phyloP scores from a whole-genome alignment of 1,284 basidiomycete genomes.

The Coniferiporia sulphurascens region DNA sequence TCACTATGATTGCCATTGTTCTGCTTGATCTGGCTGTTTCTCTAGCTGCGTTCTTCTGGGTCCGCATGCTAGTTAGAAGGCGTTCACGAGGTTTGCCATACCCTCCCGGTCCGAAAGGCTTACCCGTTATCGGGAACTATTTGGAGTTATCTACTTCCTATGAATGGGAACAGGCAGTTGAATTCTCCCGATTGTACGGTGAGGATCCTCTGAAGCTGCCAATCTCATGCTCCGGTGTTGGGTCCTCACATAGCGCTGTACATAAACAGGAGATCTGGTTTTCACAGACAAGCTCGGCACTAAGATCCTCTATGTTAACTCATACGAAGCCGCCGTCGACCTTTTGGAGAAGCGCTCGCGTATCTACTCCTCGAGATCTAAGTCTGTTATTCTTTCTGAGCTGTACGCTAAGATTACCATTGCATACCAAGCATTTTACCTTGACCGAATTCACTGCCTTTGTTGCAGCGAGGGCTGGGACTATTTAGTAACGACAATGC shows the following conservation, averaged over 20 bases:
- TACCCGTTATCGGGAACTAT: conserved; percentile 12
- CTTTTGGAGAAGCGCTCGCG: neutral
- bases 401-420: neutral
- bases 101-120: conserved; percentile 7
- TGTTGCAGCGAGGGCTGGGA: neutral
- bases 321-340: neutral
- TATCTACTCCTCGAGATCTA: neutral
- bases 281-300: neutral
- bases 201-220: neutral
- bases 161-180: conserved; percentile 9
- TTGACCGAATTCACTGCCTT: neutral
- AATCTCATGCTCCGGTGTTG: no score
- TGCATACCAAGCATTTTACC: no score
- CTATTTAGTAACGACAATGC: neutral
- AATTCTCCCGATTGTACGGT: conserved; percentile 15
- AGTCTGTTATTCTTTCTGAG: neutral
- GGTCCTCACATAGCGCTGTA: no score
- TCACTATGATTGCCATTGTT: no score
- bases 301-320: conserved; percentile 2
- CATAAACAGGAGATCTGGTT: neutral
- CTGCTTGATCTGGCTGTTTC: neutral
- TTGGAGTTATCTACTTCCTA: conserved; percentile 4
- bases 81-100: neutral
- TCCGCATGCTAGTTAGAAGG: neutral
- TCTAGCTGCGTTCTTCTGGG: neutral